Base-by-base conservation (phyloP, 2,329 filamentous ascomycete genomes). In the Talaromyces rugulosus region DNA sequence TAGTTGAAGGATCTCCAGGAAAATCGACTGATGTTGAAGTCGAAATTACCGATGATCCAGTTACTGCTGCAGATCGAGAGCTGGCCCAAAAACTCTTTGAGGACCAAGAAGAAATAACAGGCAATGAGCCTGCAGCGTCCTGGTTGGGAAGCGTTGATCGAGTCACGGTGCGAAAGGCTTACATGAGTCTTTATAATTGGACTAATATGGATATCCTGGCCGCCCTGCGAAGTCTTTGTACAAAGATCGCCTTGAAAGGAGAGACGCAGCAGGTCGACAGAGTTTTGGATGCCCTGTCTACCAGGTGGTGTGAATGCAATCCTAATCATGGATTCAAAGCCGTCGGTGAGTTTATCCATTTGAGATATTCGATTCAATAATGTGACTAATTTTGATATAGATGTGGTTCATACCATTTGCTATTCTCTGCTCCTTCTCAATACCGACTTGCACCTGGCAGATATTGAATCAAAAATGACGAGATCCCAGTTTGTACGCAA, bases 201-300 rank as follows among this genome's bases (percentile, higher is more conserved):
- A 81, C 85, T 7, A 89, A 89, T 68, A 83, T 90, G 70, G 96
- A 91, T 74, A 89, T 98, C 55, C 82, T 98, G 16, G 82, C 84
- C 42, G 87, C 91, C 7, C 82, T 98, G 65, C 87, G 95, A 30
- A 85, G 88, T 63, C 83, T 99, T 30, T 99, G 95, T 74, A 85
- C 85, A 59, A 89, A 91, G 34, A 82, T 98, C 28, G 83, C 95
- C 4, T 82, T 99, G 62, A 90, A 91, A 67, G 95, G 91, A 47
- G 95, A 99, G 77, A 96, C 93, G 2, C 95, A 99, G 76, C 94
- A 99, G 75, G 91, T 99, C 23, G 95, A 99, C 74, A 89, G 95
- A 36, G 94, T 99, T 63, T 79, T 99, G 65, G 91, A 96, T 69
- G 89, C 90, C 23, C 94, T 98, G 69, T 91, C 95, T 3, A 87